Evolutionary conservation across 108 stramenopile genomes (phyloP), one percentile per base, ranked within the genome.

Genomic region (Mediolabrus comicus): DNA sequence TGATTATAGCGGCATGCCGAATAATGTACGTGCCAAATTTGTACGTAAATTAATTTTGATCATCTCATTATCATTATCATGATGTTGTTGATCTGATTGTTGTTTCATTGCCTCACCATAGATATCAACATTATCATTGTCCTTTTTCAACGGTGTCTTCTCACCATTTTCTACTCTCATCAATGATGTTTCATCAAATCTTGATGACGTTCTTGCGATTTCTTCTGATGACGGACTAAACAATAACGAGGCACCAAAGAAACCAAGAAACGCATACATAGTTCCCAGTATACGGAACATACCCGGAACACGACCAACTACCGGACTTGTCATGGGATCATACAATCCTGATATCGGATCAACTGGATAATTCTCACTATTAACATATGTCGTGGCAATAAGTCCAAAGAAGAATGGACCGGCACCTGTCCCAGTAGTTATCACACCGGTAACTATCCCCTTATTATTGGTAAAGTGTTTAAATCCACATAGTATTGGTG

Each of bases 351-450:
- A 71, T 5, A 29, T 26, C 24, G 59, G n/a, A 52, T 78, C 77
- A 2, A 78, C 77, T 8, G 59, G 77, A 49, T 65, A 78, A 25
- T 80, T 74, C 34, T 80, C 79, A 7, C 38, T 52, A 36, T 80
- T 80, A 2, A 80, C 79, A 63, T 58, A 80, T n/a, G 74, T 64
- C 28, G 79, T 80, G 8, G 79, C 79, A 43, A 80, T 26, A 14
- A 80, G 63, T 0, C 74, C 74, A 11, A 68, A 67, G 9, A 80
- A 26, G 31, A 80, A 80, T 22, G 79, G 79, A 26, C 79, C 79
- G 3, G 61, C 61, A 3, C 79, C 79, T 29, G 79, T 74, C 16
- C 79, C 79, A 32, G 79, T 80, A 0, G 79, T 80, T 39, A 80
- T 70, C 3, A 80, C 51, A 12, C 79, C 79, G 7, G 79, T 69